A percentile compares a stretch with the other conserved stretches of the same genome.
Conservation (phyloP, 1,139 yeast genomes). For the Yamadazyma dushanensis region DNA sequence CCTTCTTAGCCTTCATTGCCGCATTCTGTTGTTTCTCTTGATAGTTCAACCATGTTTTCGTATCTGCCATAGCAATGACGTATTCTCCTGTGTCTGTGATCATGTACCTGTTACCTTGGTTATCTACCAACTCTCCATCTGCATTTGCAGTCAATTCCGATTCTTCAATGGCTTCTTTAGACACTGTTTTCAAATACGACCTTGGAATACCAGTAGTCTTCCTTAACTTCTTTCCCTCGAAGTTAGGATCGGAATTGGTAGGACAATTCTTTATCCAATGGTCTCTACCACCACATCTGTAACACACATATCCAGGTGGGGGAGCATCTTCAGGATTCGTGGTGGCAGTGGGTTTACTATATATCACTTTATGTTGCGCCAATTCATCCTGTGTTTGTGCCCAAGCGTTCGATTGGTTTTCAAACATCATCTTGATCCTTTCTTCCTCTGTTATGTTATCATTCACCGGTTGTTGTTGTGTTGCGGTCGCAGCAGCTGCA, state of each 20-base stretch:
- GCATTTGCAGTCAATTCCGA: conserved; percentile 46
- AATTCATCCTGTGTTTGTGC: conserved; percentile 88
- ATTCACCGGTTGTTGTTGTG: conserved; percentile 17
- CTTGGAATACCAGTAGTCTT: conserved; percentile 98
- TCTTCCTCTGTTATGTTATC: conserved; percentile 76
- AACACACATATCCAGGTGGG: conserved; percentile 94
- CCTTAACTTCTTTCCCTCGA: conserved; percentile 88
- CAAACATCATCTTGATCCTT: conserved; percentile 85
- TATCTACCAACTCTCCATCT: conserved; percentile 53
- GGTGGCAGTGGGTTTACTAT: conserved; percentile 45
- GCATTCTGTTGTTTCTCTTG: conserved; percentile 67
- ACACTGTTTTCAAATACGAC: conserved; percentile 79
- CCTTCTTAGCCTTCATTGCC: conserved; percentile 47
- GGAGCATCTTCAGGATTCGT: conserved; percentile 66
- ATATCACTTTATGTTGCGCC: conserved; percentile 72
- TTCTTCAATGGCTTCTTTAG: conserved; percentile 53
- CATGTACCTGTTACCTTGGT: conserved; percentile 71
- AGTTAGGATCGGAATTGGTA: conserved; percentile 86
- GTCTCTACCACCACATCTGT: conserved; percentile 94
- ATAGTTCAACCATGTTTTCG: conserved; percentile 85
- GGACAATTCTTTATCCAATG: conserved; percentile 98
- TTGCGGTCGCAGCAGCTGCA: conserved; percentile 13
- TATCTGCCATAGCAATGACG: conserved; percentile 93
- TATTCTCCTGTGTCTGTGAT: conserved; percentile 94
- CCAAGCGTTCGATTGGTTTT: conserved; percentile 92